phyloP scores from a whole-genome alignment of 2,329 filamentous ascomycete genomes.

The Aspergillus ochraceus region DNA sequence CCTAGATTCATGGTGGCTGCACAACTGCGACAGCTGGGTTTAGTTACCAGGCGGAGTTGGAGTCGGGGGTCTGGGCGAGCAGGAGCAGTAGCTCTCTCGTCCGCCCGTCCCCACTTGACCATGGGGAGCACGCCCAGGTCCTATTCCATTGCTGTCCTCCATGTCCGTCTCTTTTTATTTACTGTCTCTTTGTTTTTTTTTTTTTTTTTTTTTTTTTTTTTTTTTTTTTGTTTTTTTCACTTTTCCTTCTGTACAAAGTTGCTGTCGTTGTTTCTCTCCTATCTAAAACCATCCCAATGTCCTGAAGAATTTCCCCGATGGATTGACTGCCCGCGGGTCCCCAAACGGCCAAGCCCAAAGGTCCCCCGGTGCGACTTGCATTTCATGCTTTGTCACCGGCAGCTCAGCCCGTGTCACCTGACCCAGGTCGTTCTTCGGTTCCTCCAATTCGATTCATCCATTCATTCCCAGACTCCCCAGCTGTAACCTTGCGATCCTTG shows the following conservation, averaged over 20 bases:
- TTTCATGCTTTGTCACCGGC: not conserved
- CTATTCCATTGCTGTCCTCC: too few relatives aligned
- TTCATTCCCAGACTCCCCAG: not conserved
- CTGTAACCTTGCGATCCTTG: not conserved
- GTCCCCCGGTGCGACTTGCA: not conserved
- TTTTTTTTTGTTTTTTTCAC: not conserved
- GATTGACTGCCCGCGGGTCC: too few relatives aligned
- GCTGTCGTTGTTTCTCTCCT: too few relatives aligned
- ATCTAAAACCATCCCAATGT: too few relatives aligned
- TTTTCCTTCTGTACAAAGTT: too few relatives aligned
- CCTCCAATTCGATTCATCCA: constrained; percentile 2
- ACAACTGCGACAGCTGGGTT: not conserved
- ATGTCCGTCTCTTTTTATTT: too few relatives aligned
- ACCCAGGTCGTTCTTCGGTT: constrained; percentile 1
- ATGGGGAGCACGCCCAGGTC: not conserved
- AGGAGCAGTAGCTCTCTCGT: not conserved
- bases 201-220: too few relatives aligned
- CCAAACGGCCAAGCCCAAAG: not conserved
- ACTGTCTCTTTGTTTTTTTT: too few relatives aligned
- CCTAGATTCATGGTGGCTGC: not conserved
- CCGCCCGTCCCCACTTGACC: not conserved
- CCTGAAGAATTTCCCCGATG: too few relatives aligned
- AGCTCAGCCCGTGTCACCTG: not conserved
- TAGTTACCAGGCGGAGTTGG: not conserved
- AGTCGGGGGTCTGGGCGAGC: not conserved